These are phyloP conservation scores for Entelexis paramagnoliae DNA, from an alignment of 1,139 yeast species.

Conservation along the genomic window DNA sequence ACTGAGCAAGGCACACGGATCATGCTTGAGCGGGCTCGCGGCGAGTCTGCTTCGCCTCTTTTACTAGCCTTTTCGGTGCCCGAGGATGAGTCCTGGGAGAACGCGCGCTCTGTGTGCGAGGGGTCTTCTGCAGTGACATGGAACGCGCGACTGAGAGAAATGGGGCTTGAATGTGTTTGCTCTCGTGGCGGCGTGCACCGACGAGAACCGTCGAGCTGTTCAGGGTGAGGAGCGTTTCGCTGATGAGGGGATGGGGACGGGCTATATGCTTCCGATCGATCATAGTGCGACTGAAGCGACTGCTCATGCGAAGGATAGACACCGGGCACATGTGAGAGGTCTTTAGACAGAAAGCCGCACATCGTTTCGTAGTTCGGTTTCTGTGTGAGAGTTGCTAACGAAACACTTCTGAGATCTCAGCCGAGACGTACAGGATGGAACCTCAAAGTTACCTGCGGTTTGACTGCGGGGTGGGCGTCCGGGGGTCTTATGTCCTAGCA, in stretches of 20 bases:
- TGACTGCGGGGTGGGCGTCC: not conserved
- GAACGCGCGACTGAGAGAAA: not conserved
- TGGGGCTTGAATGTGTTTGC: not conserved
- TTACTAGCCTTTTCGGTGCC: not conserved
- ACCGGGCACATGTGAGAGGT: not conserved
- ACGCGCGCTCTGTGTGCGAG: not conserved
- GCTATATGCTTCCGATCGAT: not conserved
- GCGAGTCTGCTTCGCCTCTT: not conserved
- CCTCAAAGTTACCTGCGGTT: not conserved
- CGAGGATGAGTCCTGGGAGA: not conserved
- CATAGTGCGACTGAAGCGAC: not conserved
- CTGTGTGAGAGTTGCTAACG: not conserved
- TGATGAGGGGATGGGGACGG: not conserved
- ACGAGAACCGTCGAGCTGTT: not conserved
- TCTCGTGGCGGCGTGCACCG: not conserved
- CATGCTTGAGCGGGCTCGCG: not conserved
- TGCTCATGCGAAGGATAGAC: not conserved
- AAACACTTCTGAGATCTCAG: not conserved
- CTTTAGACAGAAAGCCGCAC: not conserved
- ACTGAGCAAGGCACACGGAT: not conserved
- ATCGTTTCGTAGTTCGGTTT: not conserved
- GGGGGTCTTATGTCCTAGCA: slow-evolving; percentile 3
- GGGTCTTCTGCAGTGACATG: not conserved
- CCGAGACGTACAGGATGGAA: not conserved
- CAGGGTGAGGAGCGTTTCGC: not conserved